A percentile compares a stretch with the other conserved stretches of the same genome.
Conservation (phyloP, 208 protist genomes). For the Acanthamoeba royreba region DNA sequence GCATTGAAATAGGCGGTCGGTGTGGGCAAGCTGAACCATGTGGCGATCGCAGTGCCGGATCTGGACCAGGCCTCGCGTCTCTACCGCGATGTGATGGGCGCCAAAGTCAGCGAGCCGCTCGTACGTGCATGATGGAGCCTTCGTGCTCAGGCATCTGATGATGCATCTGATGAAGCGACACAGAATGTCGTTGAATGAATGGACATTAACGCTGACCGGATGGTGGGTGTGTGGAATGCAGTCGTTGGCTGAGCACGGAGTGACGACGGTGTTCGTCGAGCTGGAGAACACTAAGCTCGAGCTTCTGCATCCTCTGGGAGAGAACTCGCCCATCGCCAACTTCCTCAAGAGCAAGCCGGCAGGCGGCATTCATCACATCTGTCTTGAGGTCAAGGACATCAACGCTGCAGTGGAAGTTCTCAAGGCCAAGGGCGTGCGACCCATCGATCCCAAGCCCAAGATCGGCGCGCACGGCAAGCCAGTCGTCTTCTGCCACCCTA, state of each 20-base stretch:
- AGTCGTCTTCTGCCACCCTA: conserved; percentile 89
- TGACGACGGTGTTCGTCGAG: conserved; percentile 90
- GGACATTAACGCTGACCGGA: not conserved
- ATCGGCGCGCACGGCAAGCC: conserved; percentile 93
- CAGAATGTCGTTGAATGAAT: not conserved
- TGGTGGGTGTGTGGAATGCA: conserved; percentile 5
- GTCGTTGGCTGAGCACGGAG: conserved; percentile 87
- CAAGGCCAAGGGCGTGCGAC: conserved; percentile 77
- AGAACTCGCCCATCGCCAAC: conserved; percentile 86
- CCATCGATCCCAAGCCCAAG: conserved; percentile 85
- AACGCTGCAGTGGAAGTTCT: conserved; percentile 75
- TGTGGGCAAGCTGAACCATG: conserved; percentile 90
- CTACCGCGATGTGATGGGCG: conserved; percentile 84
- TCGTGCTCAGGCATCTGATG: not conserved
- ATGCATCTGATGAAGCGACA: not conserved
- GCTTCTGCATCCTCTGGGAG: conserved; percentile 87
- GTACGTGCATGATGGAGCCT: conserved; percentile 41
- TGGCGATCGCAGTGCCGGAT: conserved; percentile 90
- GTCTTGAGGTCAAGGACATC: conserved; percentile 84
- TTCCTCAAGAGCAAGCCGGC: conserved; percentile 88
- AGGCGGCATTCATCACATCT: conserved; percentile 92
- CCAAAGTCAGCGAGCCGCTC: conserved; percentile 83
- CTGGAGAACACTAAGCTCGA: conserved; percentile 89
- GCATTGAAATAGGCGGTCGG: not conserved
- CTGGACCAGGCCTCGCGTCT: conserved; percentile 74